Conservation (phyloP, 169 alveolate species). For the Besnoitia besnoiti region DNA sequence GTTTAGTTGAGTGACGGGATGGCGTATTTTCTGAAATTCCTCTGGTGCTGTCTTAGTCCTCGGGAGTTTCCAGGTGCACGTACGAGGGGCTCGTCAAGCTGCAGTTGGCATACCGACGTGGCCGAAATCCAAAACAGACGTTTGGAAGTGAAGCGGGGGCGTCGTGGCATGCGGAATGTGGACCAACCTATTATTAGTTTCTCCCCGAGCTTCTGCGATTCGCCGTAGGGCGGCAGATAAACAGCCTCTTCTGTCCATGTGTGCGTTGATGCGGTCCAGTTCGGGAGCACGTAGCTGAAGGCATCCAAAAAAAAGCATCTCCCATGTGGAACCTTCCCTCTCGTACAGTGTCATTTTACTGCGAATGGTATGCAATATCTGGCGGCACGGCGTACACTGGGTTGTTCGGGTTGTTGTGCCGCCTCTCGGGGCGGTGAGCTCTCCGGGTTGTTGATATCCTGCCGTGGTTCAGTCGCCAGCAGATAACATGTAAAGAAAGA, state of each 20-base stretch:
- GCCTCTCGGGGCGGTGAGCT: not conserved
- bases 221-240: not conserved
- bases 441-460: conserved; percentile 12
- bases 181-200: not conserved
- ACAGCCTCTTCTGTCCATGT: conserved; percentile 27
- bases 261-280: conserved; percentile 2
- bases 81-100: no score
- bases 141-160: no score
- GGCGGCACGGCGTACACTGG: not conserved
- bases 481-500: no score
- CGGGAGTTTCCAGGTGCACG: no score
- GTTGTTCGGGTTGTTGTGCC: conserved; percentile 6
- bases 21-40: no score
- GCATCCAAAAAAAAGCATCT: not conserved
- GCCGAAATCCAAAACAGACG: no score
- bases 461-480: not conserved
- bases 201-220: not conserved
- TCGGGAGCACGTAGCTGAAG: conserved; percentile 15
- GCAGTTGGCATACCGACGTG: no score
- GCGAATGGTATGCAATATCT: not conserved
- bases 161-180: no score
- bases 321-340: not conserved
- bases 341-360: not conserved
- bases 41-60: no score
- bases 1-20: no score